These are phyloP conservation scores for Fusarium sp. DNA, from an alignment of 2,329 filamentous ascomycete genomes.

Conservation along the genomic window DNA sequence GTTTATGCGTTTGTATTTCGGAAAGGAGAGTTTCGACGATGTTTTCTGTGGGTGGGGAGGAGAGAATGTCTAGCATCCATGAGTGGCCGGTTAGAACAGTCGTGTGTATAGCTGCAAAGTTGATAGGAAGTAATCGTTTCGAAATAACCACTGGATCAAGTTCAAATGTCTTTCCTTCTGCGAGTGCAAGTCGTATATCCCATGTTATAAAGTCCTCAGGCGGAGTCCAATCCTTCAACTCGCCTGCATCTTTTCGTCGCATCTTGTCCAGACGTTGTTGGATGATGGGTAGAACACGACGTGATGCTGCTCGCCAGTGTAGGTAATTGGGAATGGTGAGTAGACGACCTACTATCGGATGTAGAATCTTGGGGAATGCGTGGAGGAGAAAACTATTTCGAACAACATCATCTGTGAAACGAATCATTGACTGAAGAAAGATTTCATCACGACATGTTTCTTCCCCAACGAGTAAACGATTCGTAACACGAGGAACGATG, in stretches of 20 bases:
- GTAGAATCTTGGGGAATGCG: slow-evolving; percentile 58
- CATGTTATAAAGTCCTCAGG: slow-evolving; percentile 69
- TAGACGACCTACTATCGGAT: slow-evolving; percentile 60
- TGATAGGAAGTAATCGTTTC: slow-evolving; percentile 63
- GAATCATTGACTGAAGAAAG: slow-evolving; percentile 59
- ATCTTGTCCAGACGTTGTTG: slow-evolving; percentile 59
- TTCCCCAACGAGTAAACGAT: slow-evolving; percentile 54
- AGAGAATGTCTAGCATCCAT: slow-evolving; percentile 58
- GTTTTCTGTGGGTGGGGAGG: slow-evolving; percentile 47
- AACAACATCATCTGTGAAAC: slow-evolving; percentile 62
- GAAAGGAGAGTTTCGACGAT: slow-evolving; percentile 55
- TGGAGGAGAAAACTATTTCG: slow-evolving; percentile 57
- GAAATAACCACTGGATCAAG: slow-evolving; percentile 60
- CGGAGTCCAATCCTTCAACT: slow-evolving; percentile 53
- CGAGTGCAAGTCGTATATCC: slow-evolving; percentile 62
- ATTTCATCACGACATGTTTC: slow-evolving; percentile 53
- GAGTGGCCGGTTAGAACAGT: slow-evolving; percentile 63
- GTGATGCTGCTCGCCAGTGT: slow-evolving; percentile 57
- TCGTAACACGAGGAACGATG: slow-evolving; percentile 56
- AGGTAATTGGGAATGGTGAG: slow-evolving; percentile 57
- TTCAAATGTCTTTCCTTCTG: slow-evolving; percentile 55
- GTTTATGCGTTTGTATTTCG: slow-evolving; percentile 49
- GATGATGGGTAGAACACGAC: slow-evolving; percentile 59
- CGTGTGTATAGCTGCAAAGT: slow-evolving; percentile 70
- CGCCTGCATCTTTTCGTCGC: slow-evolving; percentile 50